Percentiles rank a stretch among this genome's conserved stretches.
Conservation (phyloP, 805 yeast genomes). For the Peterozyma xylosa region DNA sequence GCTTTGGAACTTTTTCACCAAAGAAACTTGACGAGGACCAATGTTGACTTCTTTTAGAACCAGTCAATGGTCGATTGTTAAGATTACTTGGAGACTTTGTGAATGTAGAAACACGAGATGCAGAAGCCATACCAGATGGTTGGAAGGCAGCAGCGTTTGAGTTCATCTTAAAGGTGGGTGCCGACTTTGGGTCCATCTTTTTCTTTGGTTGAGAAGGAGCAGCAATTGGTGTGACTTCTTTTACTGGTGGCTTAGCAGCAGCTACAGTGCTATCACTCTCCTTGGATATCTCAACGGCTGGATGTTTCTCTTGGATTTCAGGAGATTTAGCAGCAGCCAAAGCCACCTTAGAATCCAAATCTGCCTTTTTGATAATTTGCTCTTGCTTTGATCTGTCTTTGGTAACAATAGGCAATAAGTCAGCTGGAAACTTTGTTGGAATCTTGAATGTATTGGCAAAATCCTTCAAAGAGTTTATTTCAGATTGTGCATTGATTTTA, state of each 20-base stretch:
- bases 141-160: slow-evolving; percentile 64
- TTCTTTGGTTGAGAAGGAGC: slow-evolving; percentile 23
- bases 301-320: slow-evolving; percentile 10
- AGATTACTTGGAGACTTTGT: neutral
- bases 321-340: slow-evolving; percentile 11
- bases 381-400: slow-evolving; percentile 62
- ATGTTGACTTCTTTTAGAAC: slow-evolving; percentile 1
- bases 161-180: slow-evolving; percentile 61
- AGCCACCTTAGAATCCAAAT: slow-evolving; percentile 11
- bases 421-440: slow-evolving; percentile 39
- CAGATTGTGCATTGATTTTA: slow-evolving; percentile 47
- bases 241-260: slow-evolving; percentile 7
- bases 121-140: slow-evolving; percentile 27
- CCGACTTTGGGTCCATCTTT: slow-evolving; percentile 44
- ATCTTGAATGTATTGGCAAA: slow-evolving; percentile 80
- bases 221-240: slow-evolving; percentile 5
- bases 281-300: slow-evolving; percentile 7
- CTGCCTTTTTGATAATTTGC: slow-evolving; percentile 35
- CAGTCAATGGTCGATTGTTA: slow-evolving; percentile 2
- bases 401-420: slow-evolving; percentile 60
- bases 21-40: slow-evolving; percentile 23
- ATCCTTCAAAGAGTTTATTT: slow-evolving; percentile 62
- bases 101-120: slow-evolving; percentile 11
- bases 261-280: slow-evolving; percentile 4
- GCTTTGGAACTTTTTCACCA: slow-evolving; percentile 26